Evolutionary conservation across 2,329 filamentous ascomycete genomes (phyloP), one percentile per base, ranked within the genome.

Genomic region (Celoporthe dispersa): DNA sequence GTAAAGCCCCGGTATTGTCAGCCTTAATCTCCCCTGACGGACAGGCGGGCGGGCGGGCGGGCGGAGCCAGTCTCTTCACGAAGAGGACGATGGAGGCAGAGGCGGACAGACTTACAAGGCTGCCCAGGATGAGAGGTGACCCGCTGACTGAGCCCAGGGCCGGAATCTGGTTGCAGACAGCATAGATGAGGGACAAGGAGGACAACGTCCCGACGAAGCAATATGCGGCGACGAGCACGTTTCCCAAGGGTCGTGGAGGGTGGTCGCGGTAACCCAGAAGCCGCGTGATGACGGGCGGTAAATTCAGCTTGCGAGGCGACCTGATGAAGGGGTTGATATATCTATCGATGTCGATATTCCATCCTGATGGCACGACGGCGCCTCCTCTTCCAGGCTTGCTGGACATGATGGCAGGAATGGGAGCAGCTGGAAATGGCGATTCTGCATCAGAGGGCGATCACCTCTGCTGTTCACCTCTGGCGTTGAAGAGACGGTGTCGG

Each of bases 321-420:
- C 92, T 92, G 33, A 97, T 77, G 71, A 89, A 84, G 2, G 86
- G 91, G 78, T 95, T 94, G 65, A 97, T 78, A 77, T 91, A 88
- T n/a, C 80, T 81, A 83, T 97, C 94, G 73, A 97, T 87, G 80
- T 96, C 88, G 80, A 97, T 89, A 76, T 90, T 84, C 81, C 84
- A 86, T 44, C n/a, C 37, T 8, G 28, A 7, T 9, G 31, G n/a
- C 22, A 14, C 22, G 35, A 35, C 4, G 12, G 25, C 41, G 28
- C 12, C 41, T 22, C 16, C 41, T 44, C 19, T 8, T 39, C 14
- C 14, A 51, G 28, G 19, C 12, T 35, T 63, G 41, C 22, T 41
- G 67, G 37, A 44, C 41, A 64, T 68, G 16, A 59, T 66, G 35
- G 16, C 51, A 37, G 16, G 8, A 25, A 11, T 12, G 22, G 62